phyloP scores from a whole-genome alignment of 140 eudicot species.

The Cichorium intybus region DNA sequence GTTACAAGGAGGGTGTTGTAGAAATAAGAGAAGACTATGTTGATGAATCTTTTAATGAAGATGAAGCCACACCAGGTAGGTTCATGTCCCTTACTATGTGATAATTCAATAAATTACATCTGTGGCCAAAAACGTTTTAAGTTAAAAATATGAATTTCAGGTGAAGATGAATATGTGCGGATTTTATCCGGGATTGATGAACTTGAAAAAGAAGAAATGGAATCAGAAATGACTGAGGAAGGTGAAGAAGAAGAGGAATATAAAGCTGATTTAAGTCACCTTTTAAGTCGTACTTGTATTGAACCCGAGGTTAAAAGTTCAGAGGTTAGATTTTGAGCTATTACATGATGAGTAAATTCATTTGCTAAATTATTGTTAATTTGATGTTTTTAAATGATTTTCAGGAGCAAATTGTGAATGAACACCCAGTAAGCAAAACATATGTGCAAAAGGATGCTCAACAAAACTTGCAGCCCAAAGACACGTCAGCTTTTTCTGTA shows the following conservation, averaged over 20 bases:
- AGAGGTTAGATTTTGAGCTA: constrained; percentile 32
- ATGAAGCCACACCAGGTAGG: too few species aligned
- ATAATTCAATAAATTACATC: too few species aligned
- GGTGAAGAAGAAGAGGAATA: constrained; percentile 42
- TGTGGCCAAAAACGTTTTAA: neutral
- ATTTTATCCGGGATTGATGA: constrained; percentile 64
- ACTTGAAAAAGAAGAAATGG: constrained; percentile 82
- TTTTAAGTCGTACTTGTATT: constrained; percentile 16
- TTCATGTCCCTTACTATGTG: too few species aligned
- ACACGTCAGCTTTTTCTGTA: constrained; percentile 30
- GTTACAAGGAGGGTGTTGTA: too few species aligned
- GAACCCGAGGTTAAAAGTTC: constrained; percentile 26
- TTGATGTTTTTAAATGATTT: neutral
- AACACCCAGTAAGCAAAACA: constrained; percentile 2
- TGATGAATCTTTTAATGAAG: too few species aligned
- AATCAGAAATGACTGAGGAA: constrained; percentile 47
- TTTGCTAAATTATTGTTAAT: neutral
- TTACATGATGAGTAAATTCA: constrained; percentile 3
- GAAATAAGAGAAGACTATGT: too few species aligned
- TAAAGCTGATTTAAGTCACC: constrained; percentile 32
- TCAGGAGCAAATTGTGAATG: constrained; percentile 14
- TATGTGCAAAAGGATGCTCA: too few species aligned
- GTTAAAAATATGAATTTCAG: constrained; percentile 17
- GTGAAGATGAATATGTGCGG: constrained; percentile 68
- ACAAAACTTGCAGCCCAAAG: constrained; percentile 48